Percentiles rank a stretch among this genome's conserved stretches.
These are phyloP conservation scores for Apophysomyces trapeziformis DNA, from an alignment of 371 early-diverging fungal species.

Conservation along the genomic window DNA sequence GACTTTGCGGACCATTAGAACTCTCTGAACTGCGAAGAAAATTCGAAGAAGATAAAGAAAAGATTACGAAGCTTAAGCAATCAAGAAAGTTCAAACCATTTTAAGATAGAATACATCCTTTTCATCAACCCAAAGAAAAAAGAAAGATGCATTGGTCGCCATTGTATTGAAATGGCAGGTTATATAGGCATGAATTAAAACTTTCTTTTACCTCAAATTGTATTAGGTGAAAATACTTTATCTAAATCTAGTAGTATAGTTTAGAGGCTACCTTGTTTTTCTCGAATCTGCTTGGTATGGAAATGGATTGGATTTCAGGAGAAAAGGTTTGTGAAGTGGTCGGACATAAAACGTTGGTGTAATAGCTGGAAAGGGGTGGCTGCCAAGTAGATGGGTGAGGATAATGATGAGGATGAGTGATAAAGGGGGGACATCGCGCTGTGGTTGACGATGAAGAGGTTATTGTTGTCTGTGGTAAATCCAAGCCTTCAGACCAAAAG, in stretches of 20 bases:
- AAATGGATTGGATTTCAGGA: too few species aligned
- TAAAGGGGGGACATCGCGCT: neutral
- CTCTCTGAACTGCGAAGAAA: slow-evolving; percentile 82
- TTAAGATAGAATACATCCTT: slow-evolving; percentile 44
- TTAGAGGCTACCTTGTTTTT: too few species aligned
- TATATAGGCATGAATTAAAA: too few species aligned
- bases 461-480: slow-evolving; percentile 17
- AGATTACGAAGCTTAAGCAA: slow-evolving; percentile 81
- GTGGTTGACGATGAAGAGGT: too few species aligned
- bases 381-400: slow-evolving; percentile 11
- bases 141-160: too few species aligned
- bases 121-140: neutral
- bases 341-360: neutral
- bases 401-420: neutral
- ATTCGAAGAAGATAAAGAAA: slow-evolving; percentile 92
- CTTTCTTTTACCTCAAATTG: too few species aligned
- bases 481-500: slow-evolving; percentile 40
- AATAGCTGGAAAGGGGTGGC: neutral
- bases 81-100: slow-evolving; percentile 88
- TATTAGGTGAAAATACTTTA: too few species aligned
- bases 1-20: slow-evolving; percentile 51
- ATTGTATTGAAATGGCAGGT: too few species aligned
- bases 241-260: too few species aligned
- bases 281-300: too few species aligned
- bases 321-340: neutral